Base-by-base conservation (phyloP, 106 monocot genomes). In the Alisma plantagoaquatica region DNA sequence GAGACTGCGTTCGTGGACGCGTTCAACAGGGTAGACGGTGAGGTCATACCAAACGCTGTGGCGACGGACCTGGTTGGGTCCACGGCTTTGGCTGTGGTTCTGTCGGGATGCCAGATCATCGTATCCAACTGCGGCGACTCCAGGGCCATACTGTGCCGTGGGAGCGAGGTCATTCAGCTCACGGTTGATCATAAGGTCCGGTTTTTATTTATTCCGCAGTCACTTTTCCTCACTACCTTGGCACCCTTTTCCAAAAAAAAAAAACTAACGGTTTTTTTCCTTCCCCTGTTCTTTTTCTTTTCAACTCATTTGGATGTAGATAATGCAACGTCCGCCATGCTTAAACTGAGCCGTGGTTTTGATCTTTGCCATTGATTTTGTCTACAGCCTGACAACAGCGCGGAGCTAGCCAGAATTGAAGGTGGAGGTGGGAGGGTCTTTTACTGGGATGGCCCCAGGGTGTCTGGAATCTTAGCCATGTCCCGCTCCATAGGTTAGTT, bases 51-150 rank as follows among this genome's bases (percentile, higher is more conserved):
- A 16, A 53, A 64, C 21, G 33, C 26, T 27, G 47, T 75, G 10
- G 75, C 75, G 53, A 35, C 75, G 26, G 64, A 75, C 43, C 53
- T 64, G 28, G 43, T 75, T 54, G 75, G 75, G 27, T 75, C 75
- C 3, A 64, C 69, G 44, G 75, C 75, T 53, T 54, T 75, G 33
- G 59, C 27, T 0, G 75, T 63, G 17, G 46, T 69, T 8, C 4
- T 75, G 15, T 75, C 75, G 38, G 75, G 69, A 21, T 75, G 75
- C 57, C 75, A 75, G 49, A 75, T 69, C 26, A 75, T 75, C 23
- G 43, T 61, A 43, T 69, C 69, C 31, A 75, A 75, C 49, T 75
- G 75, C 64, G 75, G 75, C 42, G 75, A 75, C 29, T 75, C 75
- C 19, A 63, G 75, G 45, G 75, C 75, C 19, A 31, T 75, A 53